These are phyloP conservation scores for Mycena latifolia DNA, from an alignment of 768 basidiomycete species.

Conservation along the genomic window DNA sequence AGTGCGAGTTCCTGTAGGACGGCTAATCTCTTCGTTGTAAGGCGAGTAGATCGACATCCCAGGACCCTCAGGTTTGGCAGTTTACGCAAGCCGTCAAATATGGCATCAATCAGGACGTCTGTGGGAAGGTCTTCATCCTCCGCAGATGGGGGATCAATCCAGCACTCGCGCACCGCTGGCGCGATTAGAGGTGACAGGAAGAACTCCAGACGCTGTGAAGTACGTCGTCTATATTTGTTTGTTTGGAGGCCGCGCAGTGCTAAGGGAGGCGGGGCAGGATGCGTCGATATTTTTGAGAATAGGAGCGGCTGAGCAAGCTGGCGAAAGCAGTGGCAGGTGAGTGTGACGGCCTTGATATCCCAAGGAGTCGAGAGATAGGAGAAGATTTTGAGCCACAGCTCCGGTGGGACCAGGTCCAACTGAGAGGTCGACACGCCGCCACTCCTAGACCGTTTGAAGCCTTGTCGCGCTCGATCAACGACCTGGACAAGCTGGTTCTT, in stretches of 20 bases:
- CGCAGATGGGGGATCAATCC: conserved; percentile 31
- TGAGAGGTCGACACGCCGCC: conserved; percentile 13
- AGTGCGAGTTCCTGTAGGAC: conserved; percentile 25
- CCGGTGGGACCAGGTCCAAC: conserved; percentile 24
- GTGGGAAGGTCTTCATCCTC: conserved; percentile 34
- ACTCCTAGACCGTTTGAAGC: conserved; percentile 35
- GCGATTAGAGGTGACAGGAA: conserved; percentile 33
- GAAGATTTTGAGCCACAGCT: conserved; percentile 33
- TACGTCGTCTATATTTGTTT: conserved; percentile 27
- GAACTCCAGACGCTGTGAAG: conserved; percentile 29
- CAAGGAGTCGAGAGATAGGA: conserved; percentile 19
- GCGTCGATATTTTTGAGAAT: conserved; percentile 30
- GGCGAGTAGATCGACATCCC: conserved; percentile 22
- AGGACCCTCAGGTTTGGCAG: conserved; percentile 32
- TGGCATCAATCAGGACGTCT: conserved; percentile 34
- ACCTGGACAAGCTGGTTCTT: conserved; percentile 35
- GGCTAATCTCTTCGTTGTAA: conserved; percentile 23
- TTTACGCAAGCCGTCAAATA: conserved; percentile 32
- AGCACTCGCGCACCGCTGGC: conserved; percentile 34
- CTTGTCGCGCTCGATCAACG: conserved; percentile 34
- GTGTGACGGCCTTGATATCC: conserved; percentile 25
- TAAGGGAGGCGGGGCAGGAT: conserved; percentile 14
- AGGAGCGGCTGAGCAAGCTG: conserved; percentile 33
- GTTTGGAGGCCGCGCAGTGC: conserved; percentile 16
- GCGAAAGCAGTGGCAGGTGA: conserved; percentile 34